Evolutionary conservation across 2,329 filamentous ascomycete species (phyloP).

Genomic region (Penicillium capsulatum): DNA sequence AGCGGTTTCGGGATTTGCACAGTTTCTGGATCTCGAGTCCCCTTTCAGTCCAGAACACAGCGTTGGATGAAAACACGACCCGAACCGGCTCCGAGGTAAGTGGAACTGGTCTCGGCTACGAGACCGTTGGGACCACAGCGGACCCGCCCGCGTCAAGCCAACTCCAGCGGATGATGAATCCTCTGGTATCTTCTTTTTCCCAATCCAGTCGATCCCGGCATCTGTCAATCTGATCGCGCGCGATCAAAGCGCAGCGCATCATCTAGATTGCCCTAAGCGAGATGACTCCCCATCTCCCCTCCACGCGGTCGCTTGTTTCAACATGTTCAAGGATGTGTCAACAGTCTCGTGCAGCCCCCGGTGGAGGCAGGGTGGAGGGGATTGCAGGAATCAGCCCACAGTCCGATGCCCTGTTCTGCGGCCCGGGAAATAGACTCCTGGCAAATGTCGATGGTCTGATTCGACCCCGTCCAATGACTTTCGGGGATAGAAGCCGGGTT

Average conservation of each 20-base stretch:
- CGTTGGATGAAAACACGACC: too few relatives aligned
- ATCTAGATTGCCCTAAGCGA: neutral
- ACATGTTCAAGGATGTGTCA: neutral
- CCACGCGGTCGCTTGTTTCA: slow-evolving; percentile 13
- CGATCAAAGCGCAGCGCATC: slow-evolving; percentile 8
- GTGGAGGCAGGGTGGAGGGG: slow-evolving; percentile 13
- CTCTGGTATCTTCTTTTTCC: neutral
- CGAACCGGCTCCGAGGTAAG: slow-evolving; percentile 11
- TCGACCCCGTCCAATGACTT: slow-evolving; percentile 4
- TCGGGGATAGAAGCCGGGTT: slow-evolving; percentile 5
- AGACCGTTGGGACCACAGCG: slow-evolving; percentile 18
- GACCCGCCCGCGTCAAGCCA: slow-evolving; percentile 2
- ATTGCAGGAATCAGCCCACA: slow-evolving; percentile 22
- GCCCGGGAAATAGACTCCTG: neutral
- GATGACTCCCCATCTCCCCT: too few relatives aligned
- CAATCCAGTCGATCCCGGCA: too few relatives aligned
- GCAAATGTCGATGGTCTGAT: slow-evolving; percentile 14
- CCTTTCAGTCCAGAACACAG: too few relatives aligned
- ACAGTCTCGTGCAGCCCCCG: neutral
- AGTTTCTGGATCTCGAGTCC: too few relatives aligned
- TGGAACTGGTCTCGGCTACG: slow-evolving; percentile 9
- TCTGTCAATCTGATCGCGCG: too few relatives aligned
- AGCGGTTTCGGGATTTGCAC: too few relatives aligned
- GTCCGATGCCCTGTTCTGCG: slow-evolving; percentile 8
- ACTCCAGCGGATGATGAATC: neutral